Evolutionary conservation across 1,284 basidiomycete genomes (phyloP), one percentile per base, ranked within the genome.

Genomic region (Schizophyllum amplum): DNA sequence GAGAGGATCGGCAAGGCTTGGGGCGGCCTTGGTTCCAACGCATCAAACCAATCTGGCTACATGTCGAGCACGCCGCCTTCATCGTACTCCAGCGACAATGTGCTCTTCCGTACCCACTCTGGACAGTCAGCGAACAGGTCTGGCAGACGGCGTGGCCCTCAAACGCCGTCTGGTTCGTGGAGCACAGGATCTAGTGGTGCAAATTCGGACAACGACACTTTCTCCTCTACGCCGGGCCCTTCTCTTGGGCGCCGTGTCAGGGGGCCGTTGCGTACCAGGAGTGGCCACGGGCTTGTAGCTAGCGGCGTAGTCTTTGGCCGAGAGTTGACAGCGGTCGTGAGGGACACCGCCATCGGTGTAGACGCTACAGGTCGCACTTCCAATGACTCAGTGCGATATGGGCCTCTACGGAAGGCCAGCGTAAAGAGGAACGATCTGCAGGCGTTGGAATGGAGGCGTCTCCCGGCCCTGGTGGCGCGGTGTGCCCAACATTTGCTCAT

Each of bases 401-500:
- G 17, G 33, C 33, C 33, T 50, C 22, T 20, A 9, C 20, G 48
- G 13, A 65, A 58, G 60, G 67, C 55, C 52, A 67, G 54, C 64
- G 66, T 61, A 57, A 68, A 56, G 56, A 65, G 57, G 52, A 62
- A 63, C 17, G 62, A 65, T 52, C 54, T 71, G 47, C 66, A 66
- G 54, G 72, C 69, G 46, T 61, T 89, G 61, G 83, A 86, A 64
- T 70, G 73, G 51, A 77, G 87, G 52, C 68, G 72, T 63, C 64
- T 93, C 52, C 87, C 90, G 51, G 88, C 86, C 0, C 72, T 93
- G 48, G 84, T 90, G 22, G 81, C 86, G 52, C 75, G 91, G 55
- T 92, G 89, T 69, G 81, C 87, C 4, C 86, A 92, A 66, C 91
- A 94, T 72, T 69, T 94, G 58, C 70, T 88, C 64, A 73, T 79